Evolutionary conservation across 2,329 filamentous ascomycete genomes (phyloP), one percentile per base, ranked within the genome.

Genomic region (Colletotrichum liaoningense): DNA sequence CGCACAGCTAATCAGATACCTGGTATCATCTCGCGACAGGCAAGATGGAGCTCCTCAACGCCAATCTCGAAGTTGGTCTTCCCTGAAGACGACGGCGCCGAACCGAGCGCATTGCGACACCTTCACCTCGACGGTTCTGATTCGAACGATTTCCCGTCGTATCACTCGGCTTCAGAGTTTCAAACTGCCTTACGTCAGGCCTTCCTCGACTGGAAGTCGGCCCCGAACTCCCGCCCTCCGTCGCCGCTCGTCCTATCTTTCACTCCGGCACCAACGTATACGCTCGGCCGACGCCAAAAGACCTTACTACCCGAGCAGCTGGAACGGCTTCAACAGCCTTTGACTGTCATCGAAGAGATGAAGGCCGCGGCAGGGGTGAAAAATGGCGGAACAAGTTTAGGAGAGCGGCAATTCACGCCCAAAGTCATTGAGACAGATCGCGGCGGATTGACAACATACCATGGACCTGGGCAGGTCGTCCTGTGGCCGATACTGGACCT

Each of bases 401-500:
- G 14, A 28, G 80, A 38, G 84, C 84, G 46, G 63, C 77, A 71
- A 63, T 85, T 83, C 77, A 75, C 80, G 30, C 93, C 93, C 3
- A 85, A 89, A n/a, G 90, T 97, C 77, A 83, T 90, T 56, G 88
- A 92, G 78, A 93, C 94, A 16, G 89, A 91, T n/a, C 92, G 97
- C 67, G 97, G 97, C 74, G 97, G 97, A 0, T 91, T 97, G 76
- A 95, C 94, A 0, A 98, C 97, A 3, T 98, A 98, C 85, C 97
- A 99, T 81, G 97, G 96, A 0, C 97, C 96, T 0, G 96, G 96
- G 0, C 97, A 99, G 81, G 84, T 97, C 62, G 94, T 98, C 46
- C 91, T 95, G n/a, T 99, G 97, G 86, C 95, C 96, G 3, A 90
- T 98, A 63, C 81, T 97, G n/a, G 95, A 98, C 81, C 88, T 98